Conservation (phyloP, 1,284 basidiomycete species). For the Rhodotorula sp. region DNA sequence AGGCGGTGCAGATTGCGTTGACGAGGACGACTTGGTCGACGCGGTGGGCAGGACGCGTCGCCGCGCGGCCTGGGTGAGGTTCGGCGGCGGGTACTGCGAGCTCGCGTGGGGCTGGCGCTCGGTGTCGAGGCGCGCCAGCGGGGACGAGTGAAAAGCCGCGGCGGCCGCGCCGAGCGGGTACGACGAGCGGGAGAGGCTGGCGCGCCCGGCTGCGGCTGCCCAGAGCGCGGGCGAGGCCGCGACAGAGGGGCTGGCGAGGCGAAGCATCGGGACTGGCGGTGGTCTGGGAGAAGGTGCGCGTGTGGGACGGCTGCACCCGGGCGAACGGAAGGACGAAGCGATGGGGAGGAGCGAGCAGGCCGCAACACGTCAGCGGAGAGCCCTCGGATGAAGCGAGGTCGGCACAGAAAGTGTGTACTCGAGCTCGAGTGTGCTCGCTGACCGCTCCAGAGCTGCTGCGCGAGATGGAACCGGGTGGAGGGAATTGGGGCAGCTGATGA, state of each 20-base stretch:
- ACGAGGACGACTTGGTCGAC: neutral
- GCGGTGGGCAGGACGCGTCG: slow-evolving; percentile 6
- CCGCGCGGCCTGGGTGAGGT: slow-evolving; percentile 9
- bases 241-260: slow-evolving; percentile 7
- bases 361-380: too few relatives aligned
- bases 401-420: neutral
- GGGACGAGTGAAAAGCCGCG: slow-evolving; percentile 17
- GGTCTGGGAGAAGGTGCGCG: neutral
- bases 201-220: neutral
- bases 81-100: neutral
- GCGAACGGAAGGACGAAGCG: neutral
- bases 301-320: neutral
- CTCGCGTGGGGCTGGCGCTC: slow-evolving; percentile 2
- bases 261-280: slow-evolving; percentile 12
- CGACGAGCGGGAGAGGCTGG: neutral
- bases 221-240: slow-evolving; percentile 3
- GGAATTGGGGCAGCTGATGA: neutral
- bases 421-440: neutral
- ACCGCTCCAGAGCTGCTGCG: neutral
- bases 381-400: neutral
- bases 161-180: neutral
- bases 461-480: neutral
- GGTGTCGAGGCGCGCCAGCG: slow-evolving; percentile 10
- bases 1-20: neutral
- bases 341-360: neutral